Evolutionary conservation across 2,329 filamentous ascomycete species (phyloP).

Genomic region (Aureobasidium sp.): DNA sequence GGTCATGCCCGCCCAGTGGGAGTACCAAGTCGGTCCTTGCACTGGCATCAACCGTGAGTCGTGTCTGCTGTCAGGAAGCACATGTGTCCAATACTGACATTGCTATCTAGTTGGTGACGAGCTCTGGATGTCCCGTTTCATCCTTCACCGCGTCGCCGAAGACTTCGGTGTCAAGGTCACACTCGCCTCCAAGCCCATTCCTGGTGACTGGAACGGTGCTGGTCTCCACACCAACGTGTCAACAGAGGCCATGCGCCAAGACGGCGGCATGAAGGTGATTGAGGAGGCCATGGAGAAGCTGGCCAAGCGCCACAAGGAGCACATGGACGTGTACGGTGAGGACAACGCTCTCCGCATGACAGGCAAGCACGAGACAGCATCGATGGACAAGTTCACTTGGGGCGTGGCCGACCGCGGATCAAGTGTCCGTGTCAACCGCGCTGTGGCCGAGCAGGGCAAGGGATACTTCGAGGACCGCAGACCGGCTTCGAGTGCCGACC

Average conservation of each 20-base stretch:
- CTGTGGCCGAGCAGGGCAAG: constrained; percentile 77
- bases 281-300: constrained; percentile 63
- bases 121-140: constrained; percentile 88
- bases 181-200: constrained; percentile 90
- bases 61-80: neutral
- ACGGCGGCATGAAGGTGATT: constrained; percentile 93
- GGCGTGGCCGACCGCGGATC: constrained; percentile 94
- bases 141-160: constrained; percentile 85
- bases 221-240: constrained; percentile 94
- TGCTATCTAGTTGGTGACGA: constrained; percentile 72
- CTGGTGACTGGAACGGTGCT: constrained; percentile 94
- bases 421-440: constrained; percentile 85
- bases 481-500: constrained; percentile 75
- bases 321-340: constrained; percentile 87
- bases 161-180: constrained; percentile 96
- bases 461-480: constrained; percentile 77
- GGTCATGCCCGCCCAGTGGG: constrained; percentile 97
- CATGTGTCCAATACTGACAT: constrained; percentile 19
- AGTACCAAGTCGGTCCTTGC: constrained; percentile 94
- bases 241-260: constrained; percentile 76
- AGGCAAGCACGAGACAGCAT: constrained; percentile 87
- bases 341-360: constrained; percentile 93
- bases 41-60: constrained; percentile 70
- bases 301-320: constrained; percentile 43
- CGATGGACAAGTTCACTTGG: constrained; percentile 87